Evolutionary conservation across 768 basidiomycete species (phyloP).

Genomic region (Boletus huronensis): DNA sequence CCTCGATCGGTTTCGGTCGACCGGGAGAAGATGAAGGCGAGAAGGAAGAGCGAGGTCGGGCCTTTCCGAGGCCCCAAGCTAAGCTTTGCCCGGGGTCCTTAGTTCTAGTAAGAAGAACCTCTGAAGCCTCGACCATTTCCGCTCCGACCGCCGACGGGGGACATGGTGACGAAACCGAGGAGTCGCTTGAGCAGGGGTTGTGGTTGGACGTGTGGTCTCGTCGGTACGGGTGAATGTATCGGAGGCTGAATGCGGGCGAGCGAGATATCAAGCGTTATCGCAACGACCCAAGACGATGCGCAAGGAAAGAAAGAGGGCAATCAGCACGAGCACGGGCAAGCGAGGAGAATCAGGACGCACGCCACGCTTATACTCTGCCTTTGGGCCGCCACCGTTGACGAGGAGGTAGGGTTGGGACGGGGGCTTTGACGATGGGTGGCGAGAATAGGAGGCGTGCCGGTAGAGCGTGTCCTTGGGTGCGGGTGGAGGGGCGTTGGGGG

Average conservation of each 20-base stretch:
- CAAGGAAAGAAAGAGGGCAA: conserved; percentile 3
- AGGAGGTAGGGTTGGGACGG: conserved; percentile 26
- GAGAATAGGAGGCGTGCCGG: conserved; percentile 18
- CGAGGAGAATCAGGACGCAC: conserved; percentile 21
- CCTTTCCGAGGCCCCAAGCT: background rate
- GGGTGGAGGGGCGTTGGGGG: conserved; percentile 10
- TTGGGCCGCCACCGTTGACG: conserved; percentile 27
- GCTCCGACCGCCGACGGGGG: conserved; percentile 24
- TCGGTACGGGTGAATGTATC: conserved; percentile 30
- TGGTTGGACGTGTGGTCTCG: conserved; percentile 25
- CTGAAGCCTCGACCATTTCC: conserved; percentile 24
- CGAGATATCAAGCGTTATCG: conserved; percentile 3
- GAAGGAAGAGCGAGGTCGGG: background rate
- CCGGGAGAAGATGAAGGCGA: background rate
- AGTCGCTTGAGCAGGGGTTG: conserved; percentile 32
- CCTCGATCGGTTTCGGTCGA: background rate
- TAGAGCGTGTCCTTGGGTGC: conserved; percentile 18
- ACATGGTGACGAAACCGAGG: conserved; percentile 25
- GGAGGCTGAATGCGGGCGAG: conserved; percentile 19
- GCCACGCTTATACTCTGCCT: conserved; percentile 31
- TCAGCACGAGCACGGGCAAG: conserved; percentile 16
- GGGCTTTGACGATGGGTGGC: conserved; percentile 21
- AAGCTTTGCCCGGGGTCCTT: background rate
- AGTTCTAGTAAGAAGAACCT: conserved; percentile 24
- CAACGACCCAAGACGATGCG: conserved; percentile 1